phyloP scores from a whole-genome alignment of 2,329 filamentous ascomycete species.

The Tolypocladium album region DNA sequence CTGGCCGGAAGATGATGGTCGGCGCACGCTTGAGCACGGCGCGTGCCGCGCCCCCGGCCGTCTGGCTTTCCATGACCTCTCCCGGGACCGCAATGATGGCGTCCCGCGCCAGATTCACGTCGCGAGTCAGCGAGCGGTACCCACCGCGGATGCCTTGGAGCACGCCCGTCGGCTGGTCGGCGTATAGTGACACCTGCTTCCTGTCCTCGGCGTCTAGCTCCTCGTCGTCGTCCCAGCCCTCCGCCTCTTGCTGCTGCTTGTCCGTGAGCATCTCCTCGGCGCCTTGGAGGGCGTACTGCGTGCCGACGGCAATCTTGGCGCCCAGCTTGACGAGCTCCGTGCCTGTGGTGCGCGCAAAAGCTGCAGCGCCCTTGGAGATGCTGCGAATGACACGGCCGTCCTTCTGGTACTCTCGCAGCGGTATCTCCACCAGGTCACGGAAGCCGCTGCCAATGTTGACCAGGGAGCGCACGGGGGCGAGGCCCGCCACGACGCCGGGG shows the following conservation, averaged over 20 bases:
- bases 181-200: slow-evolving; percentile 81
- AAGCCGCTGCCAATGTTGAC: slow-evolving; percentile 88
- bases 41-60: slow-evolving; percentile 67
- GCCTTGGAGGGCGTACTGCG: slow-evolving; percentile 83
- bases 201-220: slow-evolving; percentile 56
- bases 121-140: slow-evolving; percentile 71
- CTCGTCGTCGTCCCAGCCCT: slow-evolving; percentile 43
- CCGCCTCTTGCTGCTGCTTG: slow-evolving; percentile 23
- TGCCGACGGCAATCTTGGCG: slow-evolving; percentile 88
- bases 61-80: slow-evolving; percentile 79
- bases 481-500: slow-evolving; percentile 74
- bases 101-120: slow-evolving; percentile 77
- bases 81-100: slow-evolving; percentile 91
- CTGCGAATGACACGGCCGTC: slow-evolving; percentile 87
- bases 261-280: slow-evolving; percentile 68
- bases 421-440: slow-evolving; percentile 76
- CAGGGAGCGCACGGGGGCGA: slow-evolving; percentile 80
- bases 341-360: slow-evolving; percentile 88
- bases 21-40: slow-evolving; percentile 74
- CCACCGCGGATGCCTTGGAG: slow-evolving; percentile 77
- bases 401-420: slow-evolving; percentile 85
- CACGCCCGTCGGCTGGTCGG: slow-evolving; percentile 85
- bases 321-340: slow-evolving; percentile 91
- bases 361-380: slow-evolving; percentile 78
- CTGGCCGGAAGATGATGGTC: slow-evolving; percentile 85